Evolutionary conservation across 2,329 filamentous ascomycete species (phyloP), one percentile per base, ranked within the genome.

Genomic region (Tothia fuscella): DNA sequence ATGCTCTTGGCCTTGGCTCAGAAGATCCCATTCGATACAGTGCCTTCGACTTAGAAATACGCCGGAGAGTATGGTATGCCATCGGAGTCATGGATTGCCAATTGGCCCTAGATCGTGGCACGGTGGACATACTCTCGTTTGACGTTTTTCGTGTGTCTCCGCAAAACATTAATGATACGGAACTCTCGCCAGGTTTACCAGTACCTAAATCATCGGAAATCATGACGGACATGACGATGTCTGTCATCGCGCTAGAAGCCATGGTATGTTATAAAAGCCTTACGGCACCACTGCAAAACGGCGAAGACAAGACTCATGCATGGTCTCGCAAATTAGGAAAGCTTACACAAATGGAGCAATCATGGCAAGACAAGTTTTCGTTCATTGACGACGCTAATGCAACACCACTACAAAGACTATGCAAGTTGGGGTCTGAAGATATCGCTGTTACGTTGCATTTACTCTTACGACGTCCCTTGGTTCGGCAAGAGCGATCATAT

Each of bases 61-160:
- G 46, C 5, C 38, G 46, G 14, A 38, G 42, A 19, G 19, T 47
- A 13, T 39, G 44, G 12, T 47, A 24, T 25, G 38, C 22, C 4
- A 45, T 45, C 5, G 42, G 43, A 9, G 41, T 45, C 13, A 28
- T 47, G 6, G 46, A 47, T 35, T 42, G 41, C 3, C 40, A 47
- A 17, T 30, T 40, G 13, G 22, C 43, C 5, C 20, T 47, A 26
- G 46, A 47, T 22, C 26, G 46, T 35, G 46, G 46, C 3, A 47
- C 46, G 6, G 14, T 32, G 6, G 33, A 38, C 13, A 42, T 47
- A 6, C 10, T 47, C 12, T 39, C 32, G 4, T 42, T 28, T 3
- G 24, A 34, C 13, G 36, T 26, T 29, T 22, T 39, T 19, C 14
- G 36, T 26, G 20, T 14, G 14, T 14, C 20, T 14, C 36, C 36